Evolutionary conservation across 129 eudicot species (phyloP).

Genomic region (Flaveria brownii): DNA sequence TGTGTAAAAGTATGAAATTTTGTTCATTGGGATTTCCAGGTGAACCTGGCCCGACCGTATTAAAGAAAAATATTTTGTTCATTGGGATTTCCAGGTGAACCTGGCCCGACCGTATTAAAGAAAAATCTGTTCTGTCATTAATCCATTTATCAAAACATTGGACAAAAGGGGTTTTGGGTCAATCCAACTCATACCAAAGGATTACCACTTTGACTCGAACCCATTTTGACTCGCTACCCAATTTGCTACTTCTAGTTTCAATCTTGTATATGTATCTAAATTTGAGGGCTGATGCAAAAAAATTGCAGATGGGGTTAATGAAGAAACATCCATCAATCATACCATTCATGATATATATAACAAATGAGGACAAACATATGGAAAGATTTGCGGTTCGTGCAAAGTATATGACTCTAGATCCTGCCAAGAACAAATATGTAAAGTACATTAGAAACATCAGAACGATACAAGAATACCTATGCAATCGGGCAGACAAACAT

Average conservation of each 20-base stretch:
- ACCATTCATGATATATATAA: conserved; percentile 91
- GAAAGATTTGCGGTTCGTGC: conserved; percentile 96
- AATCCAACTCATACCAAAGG: not conserved
- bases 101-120: not conserved
- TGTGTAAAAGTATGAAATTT: too few relatives aligned
- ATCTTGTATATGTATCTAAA: not conserved
- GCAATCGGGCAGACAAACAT: conserved; percentile 86
- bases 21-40: too few relatives aligned
- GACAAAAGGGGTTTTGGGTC: not conserved
- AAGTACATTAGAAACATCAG: conserved; percentile 86
- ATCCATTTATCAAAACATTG: not conserved
- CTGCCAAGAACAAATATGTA: conserved; percentile 86
- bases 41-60: not conserved
- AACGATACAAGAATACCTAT: conserved; percentile 85
- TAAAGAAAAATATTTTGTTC: not conserved
- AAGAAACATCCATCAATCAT: conserved; percentile 92
- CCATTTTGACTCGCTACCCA: not conserved
- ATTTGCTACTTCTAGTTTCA: not conserved
- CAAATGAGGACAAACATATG: conserved; percentile 92
- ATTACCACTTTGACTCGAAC: not conserved
- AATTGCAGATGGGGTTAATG: conserved; percentile 91
- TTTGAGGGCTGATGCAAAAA: not conserved
- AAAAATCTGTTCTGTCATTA: not conserved
- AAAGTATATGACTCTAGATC: conserved; percentile 93
- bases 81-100: not conserved